These are phyloP conservation scores for Fonsecaea monophora DNA, from an alignment of 2,329 filamentous ascomycete genomes.

Conservation along the genomic window DNA sequence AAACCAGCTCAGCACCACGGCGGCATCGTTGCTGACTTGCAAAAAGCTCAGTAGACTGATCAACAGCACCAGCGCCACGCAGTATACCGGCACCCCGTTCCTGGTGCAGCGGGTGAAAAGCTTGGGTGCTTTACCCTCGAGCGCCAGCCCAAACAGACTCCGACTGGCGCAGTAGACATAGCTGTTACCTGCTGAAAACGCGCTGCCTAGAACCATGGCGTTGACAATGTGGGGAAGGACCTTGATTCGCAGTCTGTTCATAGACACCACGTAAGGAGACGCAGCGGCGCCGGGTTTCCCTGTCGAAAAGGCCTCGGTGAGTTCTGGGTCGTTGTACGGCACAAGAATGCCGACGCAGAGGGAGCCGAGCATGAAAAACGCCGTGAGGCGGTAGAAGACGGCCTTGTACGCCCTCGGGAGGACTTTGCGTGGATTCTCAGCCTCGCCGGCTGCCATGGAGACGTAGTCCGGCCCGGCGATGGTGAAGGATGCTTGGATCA, in stretches of 20 bases:
- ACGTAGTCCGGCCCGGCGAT: conserved; percentile 73
- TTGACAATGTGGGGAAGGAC: conserved; percentile 75
- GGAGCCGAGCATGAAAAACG: conserved; percentile 77
- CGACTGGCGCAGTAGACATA: conserved; percentile 72
- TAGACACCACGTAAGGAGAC: conserved; percentile 70
- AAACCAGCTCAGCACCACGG: conserved; percentile 75
- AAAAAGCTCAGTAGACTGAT: conserved; percentile 76
- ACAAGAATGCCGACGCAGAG: conserved; percentile 75
- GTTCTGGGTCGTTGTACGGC: conserved; percentile 69
- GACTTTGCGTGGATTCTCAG: conserved; percentile 71
- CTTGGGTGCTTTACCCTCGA: conserved; percentile 70
- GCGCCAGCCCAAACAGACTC: conserved; percentile 70
- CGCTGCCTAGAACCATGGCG: conserved; percentile 71
- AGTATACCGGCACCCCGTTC: conserved; percentile 75
- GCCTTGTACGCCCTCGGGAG: conserved; percentile 78
- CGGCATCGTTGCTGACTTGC: conserved; percentile 69
- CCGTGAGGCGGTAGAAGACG: conserved; percentile 77
- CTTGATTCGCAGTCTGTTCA: conserved; percentile 68
- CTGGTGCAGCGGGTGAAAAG: conserved; percentile 69
- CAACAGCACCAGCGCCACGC: conserved; percentile 68
- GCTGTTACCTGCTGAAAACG: conserved; percentile 72
- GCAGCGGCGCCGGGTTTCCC: conserved; percentile 71
- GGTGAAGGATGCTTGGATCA: conserved; percentile 73
- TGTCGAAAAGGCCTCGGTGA: conserved; percentile 66
- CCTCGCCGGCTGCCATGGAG: conserved; percentile 69